Conservation (phyloP, 2,329 filamentous ascomycete species). For the Colletotrichum brevisporum region DNA sequence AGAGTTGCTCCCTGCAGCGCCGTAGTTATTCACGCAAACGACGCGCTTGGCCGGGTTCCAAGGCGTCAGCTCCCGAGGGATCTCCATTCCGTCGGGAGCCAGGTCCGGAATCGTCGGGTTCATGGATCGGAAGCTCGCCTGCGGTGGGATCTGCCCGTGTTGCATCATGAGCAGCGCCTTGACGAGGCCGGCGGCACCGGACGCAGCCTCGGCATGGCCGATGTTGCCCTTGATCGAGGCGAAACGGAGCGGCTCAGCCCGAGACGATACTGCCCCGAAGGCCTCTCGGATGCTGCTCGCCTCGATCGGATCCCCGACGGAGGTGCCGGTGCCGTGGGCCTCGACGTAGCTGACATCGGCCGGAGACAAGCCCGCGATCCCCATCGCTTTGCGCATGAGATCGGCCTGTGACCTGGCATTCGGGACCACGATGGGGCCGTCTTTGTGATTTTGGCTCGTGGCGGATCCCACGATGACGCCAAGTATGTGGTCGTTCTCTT, state of each 20-base stretch:
- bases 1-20: slow-evolving; percentile 48
- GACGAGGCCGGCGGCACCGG: slow-evolving; percentile 45
- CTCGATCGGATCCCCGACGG: slow-evolving; percentile 55
- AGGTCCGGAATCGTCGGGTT: slow-evolving; percentile 43
- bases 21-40: slow-evolving; percentile 54
- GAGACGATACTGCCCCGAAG: neutral
- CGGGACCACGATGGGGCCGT: slow-evolving; percentile 9
- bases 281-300: slow-evolving; percentile 60
- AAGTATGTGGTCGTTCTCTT: slow-evolving; percentile 60
- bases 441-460: slow-evolving; percentile 56
- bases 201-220: slow-evolving; percentile 46
- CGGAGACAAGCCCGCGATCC: slow-evolving; percentile 34
- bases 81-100: neutral
- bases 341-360: slow-evolving; percentile 47
- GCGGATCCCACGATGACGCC: slow-evolving; percentile 56
- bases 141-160: slow-evolving; percentile 42
- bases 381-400: slow-evolving; percentile 67
- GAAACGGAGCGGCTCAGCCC: slow-evolving; percentile 50
- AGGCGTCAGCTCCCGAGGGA: neutral
- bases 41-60: slow-evolving; percentile 22
- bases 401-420: slow-evolving; percentile 47
- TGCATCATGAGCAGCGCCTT: slow-evolving; percentile 48
- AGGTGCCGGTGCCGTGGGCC: slow-evolving; percentile 63
- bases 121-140: slow-evolving; percentile 45
- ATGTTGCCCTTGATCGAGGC: slow-evolving; percentile 56